Evolutionary conservation across 805 yeast species (phyloP), one percentile per base, ranked within the genome.

Genomic region (Starmerella apicola): DNA sequence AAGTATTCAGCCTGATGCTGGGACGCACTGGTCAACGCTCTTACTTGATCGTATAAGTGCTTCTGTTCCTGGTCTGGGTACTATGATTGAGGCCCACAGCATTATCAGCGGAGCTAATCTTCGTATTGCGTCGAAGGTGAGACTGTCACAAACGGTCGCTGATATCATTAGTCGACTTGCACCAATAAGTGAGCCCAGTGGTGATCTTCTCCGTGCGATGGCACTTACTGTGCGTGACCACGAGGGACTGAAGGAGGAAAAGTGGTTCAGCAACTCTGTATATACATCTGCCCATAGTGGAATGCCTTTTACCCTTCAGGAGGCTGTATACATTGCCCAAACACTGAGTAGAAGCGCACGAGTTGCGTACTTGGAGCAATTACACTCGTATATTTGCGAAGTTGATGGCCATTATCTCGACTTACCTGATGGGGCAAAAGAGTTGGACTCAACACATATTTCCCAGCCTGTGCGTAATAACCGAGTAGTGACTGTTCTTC

Each of bases 221-320:
- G 55, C 64, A 15, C 55, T 51, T 2, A 66, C 75, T 0, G 49
- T 74, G 34, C 52, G 56, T 7, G 55, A 61, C 21, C 67, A 71
- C 30, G 74, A 78, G 1, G 64, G 64, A 30, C 55, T 64, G 30
- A 58, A 68, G 1, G 58, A 67, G 10, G 65, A 62, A 13, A 71
- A 75, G 47, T 75, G 74, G 47, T 55, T 59, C 2, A 61, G 65
- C 38, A 64, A 65, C n/a, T 65, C 66, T 36, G 54, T 68, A 3
- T 52, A 77, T 23, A 62, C 71, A 13, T 54, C 83, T 21, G 61
- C 82, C 1, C 67, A 78, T 45, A 78, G 91, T 0, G 84, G 86
- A 52, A 70, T 82, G 45, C 97, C 97, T 0, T 54, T 68, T 2
- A 52, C 74, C 2, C 56, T 82, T 15, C 56, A 68, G 2, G 77